Evolutionary conservation across 164 flowering plant species (phyloP).

Genomic region (Sextonia rubra): DNA sequence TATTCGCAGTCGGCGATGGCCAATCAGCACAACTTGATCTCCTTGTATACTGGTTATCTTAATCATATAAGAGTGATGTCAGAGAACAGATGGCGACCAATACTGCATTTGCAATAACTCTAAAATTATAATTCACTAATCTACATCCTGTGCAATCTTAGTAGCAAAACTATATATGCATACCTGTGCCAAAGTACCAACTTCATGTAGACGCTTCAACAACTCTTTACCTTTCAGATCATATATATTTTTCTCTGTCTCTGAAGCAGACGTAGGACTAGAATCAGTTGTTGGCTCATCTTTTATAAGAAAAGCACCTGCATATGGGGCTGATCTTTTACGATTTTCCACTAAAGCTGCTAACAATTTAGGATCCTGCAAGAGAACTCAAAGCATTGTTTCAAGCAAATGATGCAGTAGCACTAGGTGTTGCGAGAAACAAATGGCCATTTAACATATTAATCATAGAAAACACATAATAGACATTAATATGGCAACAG

Average conservation of each 20-base stretch:
- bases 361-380: conserved; percentile 88
- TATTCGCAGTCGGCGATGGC: conserved; percentile 86
- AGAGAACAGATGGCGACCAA: not conserved
- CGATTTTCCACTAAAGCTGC: conserved; percentile 78
- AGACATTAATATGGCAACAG: not conserved
- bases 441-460: no score
- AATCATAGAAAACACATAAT: not conserved
- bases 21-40: conserved; percentile 84
- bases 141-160: not conserved
- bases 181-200: conserved; percentile 98
- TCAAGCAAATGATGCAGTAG: not conserved
- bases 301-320: conserved; percentile 94
- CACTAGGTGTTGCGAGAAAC: not conserved
- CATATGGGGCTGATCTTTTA: conserved; percentile 85
- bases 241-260: conserved; percentile 55
- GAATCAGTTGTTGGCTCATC: conserved; percentile 75
- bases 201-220: conserved; percentile 85
- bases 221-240: conserved; percentile 84
- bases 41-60: conserved; percentile 92
- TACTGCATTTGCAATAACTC: not conserved
- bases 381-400: not conserved
- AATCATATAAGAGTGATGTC: conserved; percentile 1
- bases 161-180: not conserved
- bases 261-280: conserved; percentile 42
- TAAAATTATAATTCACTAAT: not conserved